Evolutionary conservation across 2,329 filamentous ascomycete genomes (phyloP).

Genomic region (Aspergillus niger): DNA sequence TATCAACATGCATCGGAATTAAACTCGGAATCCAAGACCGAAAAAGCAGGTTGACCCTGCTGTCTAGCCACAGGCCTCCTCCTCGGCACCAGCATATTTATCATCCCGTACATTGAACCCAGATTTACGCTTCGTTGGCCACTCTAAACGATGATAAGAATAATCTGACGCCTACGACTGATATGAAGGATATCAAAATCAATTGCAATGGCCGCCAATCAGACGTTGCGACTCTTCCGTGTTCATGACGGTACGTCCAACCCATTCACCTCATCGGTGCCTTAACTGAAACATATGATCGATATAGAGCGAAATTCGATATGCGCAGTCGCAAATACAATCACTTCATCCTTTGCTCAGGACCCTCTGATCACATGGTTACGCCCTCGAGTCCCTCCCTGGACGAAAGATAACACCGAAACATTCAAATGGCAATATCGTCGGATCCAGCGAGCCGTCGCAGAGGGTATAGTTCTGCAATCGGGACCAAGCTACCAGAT

Average conservation of each 20-base stretch:
- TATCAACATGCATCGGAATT: neutral
- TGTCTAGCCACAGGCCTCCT: neutral
- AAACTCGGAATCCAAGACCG: neutral
- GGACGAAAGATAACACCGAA: conserved; percentile 9
- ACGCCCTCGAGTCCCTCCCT: conserved; percentile 22
- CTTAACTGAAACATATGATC: neutral
- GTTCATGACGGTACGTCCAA: conserved; percentile 11
- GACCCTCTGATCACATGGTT: conserved; percentile 31
- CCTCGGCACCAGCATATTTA: neutral
- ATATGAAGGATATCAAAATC: neutral
- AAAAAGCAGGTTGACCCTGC: neutral
- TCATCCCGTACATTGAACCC: neutral
- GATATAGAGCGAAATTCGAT: conserved; percentile 18
- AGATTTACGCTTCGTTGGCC: neutral
- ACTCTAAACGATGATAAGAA: neutral
- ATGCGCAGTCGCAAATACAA: conserved; percentile 20
- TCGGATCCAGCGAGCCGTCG: conserved; percentile 24
- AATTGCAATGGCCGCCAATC: neutral
- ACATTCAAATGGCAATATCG: conserved; percentile 28
- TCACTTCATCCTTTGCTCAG: conserved; percentile 26
- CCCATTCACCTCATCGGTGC: neutral
- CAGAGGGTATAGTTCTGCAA: conserved; percentile 23
- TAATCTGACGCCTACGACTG: neutral
- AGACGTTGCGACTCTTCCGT: conserved; percentile 12
- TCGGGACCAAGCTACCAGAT: conserved; percentile 16